Evolutionary conservation across 2,329 filamentous ascomycete genomes (phyloP), one percentile per base, ranked within the genome.

Genomic region (Fusarium burgessii): DNA sequence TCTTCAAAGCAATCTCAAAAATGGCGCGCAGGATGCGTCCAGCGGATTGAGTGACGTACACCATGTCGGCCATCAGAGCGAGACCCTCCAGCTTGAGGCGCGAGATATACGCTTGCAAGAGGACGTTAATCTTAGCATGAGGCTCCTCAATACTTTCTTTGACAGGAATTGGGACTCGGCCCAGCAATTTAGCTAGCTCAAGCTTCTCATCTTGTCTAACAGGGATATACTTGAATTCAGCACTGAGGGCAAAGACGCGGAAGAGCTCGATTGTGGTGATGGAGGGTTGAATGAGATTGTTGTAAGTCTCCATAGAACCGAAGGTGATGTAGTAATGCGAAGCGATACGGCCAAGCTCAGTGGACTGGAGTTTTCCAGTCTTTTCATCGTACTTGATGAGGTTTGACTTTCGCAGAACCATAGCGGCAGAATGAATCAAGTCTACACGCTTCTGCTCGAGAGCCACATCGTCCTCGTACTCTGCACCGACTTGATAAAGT

Each of bases 261-360:
- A 99, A 98, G 43, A 99, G 88, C 82, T 99, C 96, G 71, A 99
- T 97, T 9, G 93, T 93, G 29, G 93, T 94, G 75, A 98, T 96
- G 14, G 92, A 94, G 17, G 95, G 94, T 78, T 98, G 95, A 50
- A 99, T 93, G 73, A 98, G 92, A 78, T 93, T 93, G 80, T 97
- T 97, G 84, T 99, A 99, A 2, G 93, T 98, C 73, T 95, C 88
- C 96, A 99, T 99, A 17, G 95, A 98, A 74, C 90, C 93, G 81
- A 97, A 91, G 0, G 94, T 96, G 77, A 99, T 98, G 84, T 99
- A 99, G 85, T 99, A 99, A 80, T 99, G 96, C 17, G 95, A 98
- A 9, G 97, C 93, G 74, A 99, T 97, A 43, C 96, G 91, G 56
- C 97, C 96, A 58, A 99, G 90, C 80, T 99, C 96, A 0, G 96